These are phyloP conservation scores for Scedosporium boydii DNA, from an alignment of 2,329 filamentous ascomycete genomes.

Conservation along the genomic window DNA sequence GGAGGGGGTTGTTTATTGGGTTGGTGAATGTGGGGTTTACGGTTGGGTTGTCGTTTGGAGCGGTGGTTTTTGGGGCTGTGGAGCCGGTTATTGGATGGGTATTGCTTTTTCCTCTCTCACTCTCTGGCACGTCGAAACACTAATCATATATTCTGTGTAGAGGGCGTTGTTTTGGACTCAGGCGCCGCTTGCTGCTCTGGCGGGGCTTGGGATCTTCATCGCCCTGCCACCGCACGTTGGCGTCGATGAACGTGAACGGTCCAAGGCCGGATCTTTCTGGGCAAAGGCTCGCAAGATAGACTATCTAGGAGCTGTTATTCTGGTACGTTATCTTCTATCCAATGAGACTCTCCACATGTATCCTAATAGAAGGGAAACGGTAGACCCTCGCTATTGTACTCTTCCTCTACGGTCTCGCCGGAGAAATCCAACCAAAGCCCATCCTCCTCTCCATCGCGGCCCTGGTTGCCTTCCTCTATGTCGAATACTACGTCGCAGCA, in stretches of 20 bases:
- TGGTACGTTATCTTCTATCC: constrained; percentile 38
- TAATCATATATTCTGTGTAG: constrained; percentile 26
- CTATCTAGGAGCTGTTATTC: constrained; percentile 60
- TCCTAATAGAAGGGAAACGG: neutral
- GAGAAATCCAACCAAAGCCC: constrained; percentile 47
- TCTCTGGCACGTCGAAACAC: neutral
- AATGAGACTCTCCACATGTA: neutral
- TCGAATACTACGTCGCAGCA: constrained; percentile 52
- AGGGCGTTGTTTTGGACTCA: constrained; percentile 66
- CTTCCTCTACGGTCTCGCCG: constrained; percentile 62
- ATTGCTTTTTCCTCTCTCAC: constrained; percentile 18
- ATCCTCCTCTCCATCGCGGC: constrained; percentile 47
- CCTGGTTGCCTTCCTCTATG: constrained; percentile 45
- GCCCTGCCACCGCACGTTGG: constrained; percentile 26
- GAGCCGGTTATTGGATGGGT: constrained; percentile 62
- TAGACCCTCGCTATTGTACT: constrained; percentile 57
- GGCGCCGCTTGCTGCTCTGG: constrained; percentile 50
- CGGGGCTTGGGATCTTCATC: constrained; percentile 55
- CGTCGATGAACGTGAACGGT: neutral
- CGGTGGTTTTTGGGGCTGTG: constrained; percentile 58
- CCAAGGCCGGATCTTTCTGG: neutral
- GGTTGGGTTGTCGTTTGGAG: constrained; percentile 60
- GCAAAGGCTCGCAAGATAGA: constrained; percentile 57
- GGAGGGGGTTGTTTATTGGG: constrained; percentile 65
- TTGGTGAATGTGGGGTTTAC: constrained; percentile 66